Evolutionary conservation across 78 protist genomes (phyloP), one percentile per base, ranked within the genome.

Genomic region (Dictyostelium firmibasis): DNA sequence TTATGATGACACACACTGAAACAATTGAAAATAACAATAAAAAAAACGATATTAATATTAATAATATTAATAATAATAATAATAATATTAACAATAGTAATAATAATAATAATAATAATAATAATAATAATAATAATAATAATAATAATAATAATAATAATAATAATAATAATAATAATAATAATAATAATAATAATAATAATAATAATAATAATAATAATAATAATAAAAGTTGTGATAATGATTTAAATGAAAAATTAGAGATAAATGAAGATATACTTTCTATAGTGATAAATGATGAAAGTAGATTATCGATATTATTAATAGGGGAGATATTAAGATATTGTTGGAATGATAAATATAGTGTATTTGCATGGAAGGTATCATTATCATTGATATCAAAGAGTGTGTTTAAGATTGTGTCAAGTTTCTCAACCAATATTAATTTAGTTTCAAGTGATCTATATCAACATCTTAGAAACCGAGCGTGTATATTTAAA

Each of bases 261-360:
- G 20, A 16, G 4, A 14, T 14, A 53, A 53, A 9, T 14, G 64
- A 53, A 53, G 75, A 27, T 67, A 57, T 57, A 57, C 67, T 57
- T 57, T 57, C 67, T 20, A 57, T 57, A 13, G 6, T 57, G 2
- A 57, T 0, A 5, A 57, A 57, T 57, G 13, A 67, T 27, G 75
- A 67, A 27, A 67, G 31, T 67, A 67, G 27, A 67, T 27, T 67
- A 67, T 67, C 75, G 25, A 67, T 29, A 4, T 27, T 67, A 67
- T 67, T 72, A 72, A 72, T 72, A 11, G 11, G 44, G 4, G 44
- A 76, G 20, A 76, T 76, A 36, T 38, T 76, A n/a, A n/a, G 10
- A n/a, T 76, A 76, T 76, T 38, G 83, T 38, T 76, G 83, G 83
- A 38, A 76, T n/a, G 83, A 76, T 76, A 20, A 20, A 33, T 76